Evolutionary conservation across 768 basidiomycete species (phyloP), one percentile per base, ranked within the genome.

Genomic region (Leccinum uliginosum): DNA sequence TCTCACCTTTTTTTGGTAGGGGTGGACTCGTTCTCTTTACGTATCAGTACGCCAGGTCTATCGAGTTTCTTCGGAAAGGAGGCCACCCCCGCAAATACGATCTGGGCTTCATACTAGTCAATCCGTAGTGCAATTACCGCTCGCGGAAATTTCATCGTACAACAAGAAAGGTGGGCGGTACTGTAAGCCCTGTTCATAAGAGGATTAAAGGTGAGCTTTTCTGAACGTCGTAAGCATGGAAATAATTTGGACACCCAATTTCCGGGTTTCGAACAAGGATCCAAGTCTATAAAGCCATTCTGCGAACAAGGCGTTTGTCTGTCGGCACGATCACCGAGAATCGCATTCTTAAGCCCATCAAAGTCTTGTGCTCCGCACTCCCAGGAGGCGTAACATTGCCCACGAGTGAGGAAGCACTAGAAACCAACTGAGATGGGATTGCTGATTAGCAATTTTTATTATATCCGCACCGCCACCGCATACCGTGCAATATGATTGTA

Each of bases 401-500:
- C 63, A 59, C 61, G 63, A 54, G 53, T 51, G 27, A 62, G 68
- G 63, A 59, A 61, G 62, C 56, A 65, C 56, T 63, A 61, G 50
- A 26, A 55, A 59, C 59, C 60, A 66, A 64, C 66, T 68, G 69
- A 69, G 65, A 61, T 64, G 67, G 55, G 62, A 67, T 59, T 9
- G 52, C 46, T 45, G 57, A 67, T 60, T 57, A 59, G 64, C 57
- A 59, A 60, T 56, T 66, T 68, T 64, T 66, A 66, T 66, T 69
- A 61, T 60, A 27, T 14, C 19, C 49, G 57, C 64, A 71, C 65
- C 44, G 71, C 70, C 67, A 66, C 71, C 47, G 55, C 56, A 62
- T 57, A 61, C 62, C 65, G 61, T 62, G 59, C 58, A 54, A 59
- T 61, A 61, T 62, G 59, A 65, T 66, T 6, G 62, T 53, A 60